Evolutionary conservation across 257 asterid genomes (phyloP).

Genomic region (Solanum pimpinellifolium): DNA sequence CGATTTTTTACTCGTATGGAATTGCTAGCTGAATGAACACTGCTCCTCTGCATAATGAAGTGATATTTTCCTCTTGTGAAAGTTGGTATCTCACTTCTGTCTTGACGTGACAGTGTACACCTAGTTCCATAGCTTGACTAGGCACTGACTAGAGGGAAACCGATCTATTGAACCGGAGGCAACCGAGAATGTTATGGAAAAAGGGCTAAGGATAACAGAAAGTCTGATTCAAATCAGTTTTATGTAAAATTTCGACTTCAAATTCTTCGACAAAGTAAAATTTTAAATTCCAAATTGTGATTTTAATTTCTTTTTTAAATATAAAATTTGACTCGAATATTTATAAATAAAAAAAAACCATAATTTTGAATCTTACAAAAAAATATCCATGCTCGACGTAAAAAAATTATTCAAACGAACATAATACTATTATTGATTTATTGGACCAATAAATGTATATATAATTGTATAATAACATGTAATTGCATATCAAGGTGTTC

Average conservation of each 20-base stretch:
- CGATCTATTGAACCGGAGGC: fast-evolving
- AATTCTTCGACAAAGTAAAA: neutral
- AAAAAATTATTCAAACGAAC: too few species aligned
- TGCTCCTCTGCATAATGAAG: neutral
- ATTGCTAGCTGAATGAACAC: too few species aligned
- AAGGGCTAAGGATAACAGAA: too few species aligned
- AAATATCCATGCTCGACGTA: neutral
- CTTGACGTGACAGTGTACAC: fast-evolving
- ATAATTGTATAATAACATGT: neutral
- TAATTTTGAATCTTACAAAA: too few species aligned
- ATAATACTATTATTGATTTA: too few species aligned
- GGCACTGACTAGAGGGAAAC: neutral
- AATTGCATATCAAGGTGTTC: neutral
- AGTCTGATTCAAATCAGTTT: too few species aligned
- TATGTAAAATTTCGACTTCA: neutral
- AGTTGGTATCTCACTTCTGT: neutral
- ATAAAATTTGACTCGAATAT: too few species aligned
- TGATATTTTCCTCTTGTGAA: neutral
- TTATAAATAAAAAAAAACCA: too few species aligned
- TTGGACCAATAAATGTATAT: too few species aligned
- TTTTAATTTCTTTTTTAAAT: too few species aligned
- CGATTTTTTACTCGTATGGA: neutral
- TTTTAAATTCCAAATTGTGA: too few species aligned
- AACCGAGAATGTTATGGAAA: too few species aligned
- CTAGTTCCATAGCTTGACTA: neutral